These are phyloP conservation scores for Triadica sebifera DNA, from an alignment of 345 rosid genomes.

Conservation along the genomic window DNA sequence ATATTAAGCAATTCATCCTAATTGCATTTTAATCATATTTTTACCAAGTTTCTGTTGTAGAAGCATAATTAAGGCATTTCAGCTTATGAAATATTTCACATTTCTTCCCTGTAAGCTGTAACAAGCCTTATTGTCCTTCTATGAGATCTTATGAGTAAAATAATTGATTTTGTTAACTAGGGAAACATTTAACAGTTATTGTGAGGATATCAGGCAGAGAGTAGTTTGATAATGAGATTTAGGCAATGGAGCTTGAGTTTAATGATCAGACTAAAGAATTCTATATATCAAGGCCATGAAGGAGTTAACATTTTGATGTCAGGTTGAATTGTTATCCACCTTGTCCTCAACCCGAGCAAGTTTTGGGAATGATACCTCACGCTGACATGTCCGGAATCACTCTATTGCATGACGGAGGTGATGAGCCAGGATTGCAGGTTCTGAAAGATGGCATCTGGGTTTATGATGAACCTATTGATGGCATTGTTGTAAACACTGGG, in stretches of 20 bases:
- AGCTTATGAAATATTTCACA: neutral
- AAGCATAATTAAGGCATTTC: neutral
- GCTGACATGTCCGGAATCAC: conserved; percentile 26
- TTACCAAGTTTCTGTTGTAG: neutral
- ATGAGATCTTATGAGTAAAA: neutral
- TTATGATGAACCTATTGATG: conserved; percentile 17
- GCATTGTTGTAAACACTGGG: conserved; percentile 29
- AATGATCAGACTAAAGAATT: conserved; percentile 10
- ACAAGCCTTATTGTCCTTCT: neutral
- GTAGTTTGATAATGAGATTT: conserved; percentile 13
- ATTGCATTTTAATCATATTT: neutral
- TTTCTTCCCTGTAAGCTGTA: neutral
- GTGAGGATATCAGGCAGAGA: conserved; percentile 22
- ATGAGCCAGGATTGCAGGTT: conserved; percentile 23
- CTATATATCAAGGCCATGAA: conserved; percentile 12
- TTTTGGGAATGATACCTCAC: conserved; percentile 16
- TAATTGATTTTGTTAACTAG: neutral
- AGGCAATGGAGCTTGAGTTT: conserved; percentile 18
- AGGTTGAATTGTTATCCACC: conserved; percentile 27
- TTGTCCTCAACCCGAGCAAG: conserved; percentile 26
- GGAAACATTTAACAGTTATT: conserved; percentile 20
- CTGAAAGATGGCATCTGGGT: conserved; percentile 25
- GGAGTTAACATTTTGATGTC: conserved; percentile 19
- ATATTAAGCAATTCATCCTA: too few relatives aligned
- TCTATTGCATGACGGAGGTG: conserved; percentile 17